Evolutionary conservation across 225 moss, liverwort and hornwort genomes (phyloP), one percentile per base, ranked within the genome.

Genomic region (Straminergon stramineum): DNA sequence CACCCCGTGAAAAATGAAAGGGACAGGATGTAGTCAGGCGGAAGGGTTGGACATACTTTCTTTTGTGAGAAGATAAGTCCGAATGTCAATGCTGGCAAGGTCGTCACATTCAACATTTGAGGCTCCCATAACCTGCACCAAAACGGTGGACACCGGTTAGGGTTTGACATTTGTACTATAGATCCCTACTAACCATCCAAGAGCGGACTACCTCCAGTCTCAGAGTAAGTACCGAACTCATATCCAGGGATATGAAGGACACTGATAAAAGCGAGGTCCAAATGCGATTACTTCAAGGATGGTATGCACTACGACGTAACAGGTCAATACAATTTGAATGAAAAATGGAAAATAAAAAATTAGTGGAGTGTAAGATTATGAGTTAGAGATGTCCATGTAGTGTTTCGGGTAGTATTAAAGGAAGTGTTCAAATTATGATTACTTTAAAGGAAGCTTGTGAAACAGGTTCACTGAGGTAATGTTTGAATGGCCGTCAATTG

Each of bases 91-190:
- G 87, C 85, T 95, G 68, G 95, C 92, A 74, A 98, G 95, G 86
- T 98, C 96, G 87, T 93, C 92, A 87, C 98, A 98, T 84, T 98
- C 98, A 56, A 98, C 95, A 90, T 90, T 93, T 62, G 98, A 95
- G 85, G 96, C 93, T 91, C 98, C 98, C 98, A 98, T 97, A 74
- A 98, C 95, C 98, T 98, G 93, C 63, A 58, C 31, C 82, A 83
- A 45, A 13, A 61, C 21, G 21, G 77, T 78, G 7, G 43, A 64
- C 89, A 89, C 52, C 67, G 35, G 85, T 91, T 60, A 83, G 26
- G 45, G 35, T 17, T 68, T 56, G 28, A 68, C 41, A 23, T 52
- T 41, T 18, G 32, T 16, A 39, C n/a, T 41, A 73, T 10, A 31
- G 15, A 39, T 7, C 26, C 35, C 43, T 8, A 53, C 13, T 35